Evolutionary conservation across 1,139 yeast species (phyloP).

Genomic region (Taphrina confusa): DNA sequence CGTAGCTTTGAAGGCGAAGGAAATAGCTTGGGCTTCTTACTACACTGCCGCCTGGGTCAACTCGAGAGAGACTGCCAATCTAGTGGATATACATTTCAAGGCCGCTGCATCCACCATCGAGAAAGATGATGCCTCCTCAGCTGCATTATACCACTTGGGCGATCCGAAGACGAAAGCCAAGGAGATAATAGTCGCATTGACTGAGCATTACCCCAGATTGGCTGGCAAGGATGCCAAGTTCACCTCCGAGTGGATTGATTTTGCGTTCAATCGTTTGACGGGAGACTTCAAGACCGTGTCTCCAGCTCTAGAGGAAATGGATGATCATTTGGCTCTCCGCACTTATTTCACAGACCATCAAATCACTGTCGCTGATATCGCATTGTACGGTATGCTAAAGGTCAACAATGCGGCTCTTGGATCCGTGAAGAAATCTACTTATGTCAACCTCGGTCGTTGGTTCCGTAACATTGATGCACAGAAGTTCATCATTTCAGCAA

Average conservation of each 20-base stretch:
- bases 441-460: constrained; percentile 90
- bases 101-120: constrained; percentile 25
- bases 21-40: constrained; percentile 26
- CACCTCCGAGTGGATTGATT: constrained; percentile 64
- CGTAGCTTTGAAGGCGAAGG: constrained; percentile 26
- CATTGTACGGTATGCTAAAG: constrained; percentile 91
- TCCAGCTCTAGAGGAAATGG: constrained; percentile 74
- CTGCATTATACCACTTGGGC: neutral
- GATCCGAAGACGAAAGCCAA: constrained; percentile 1
- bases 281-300: constrained; percentile 88
- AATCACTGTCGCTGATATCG: constrained; percentile 74
- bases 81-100: constrained; percentile 10
- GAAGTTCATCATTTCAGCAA: constrained; percentile 66
- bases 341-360: constrained; percentile 71
- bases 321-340: constrained; percentile 80
- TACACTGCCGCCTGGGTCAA: constrained; percentile 21
- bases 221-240: neutral
- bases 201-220: neutral
- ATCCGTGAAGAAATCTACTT: constrained; percentile 77
- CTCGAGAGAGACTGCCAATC: neutral
- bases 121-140: constrained; percentile 15
- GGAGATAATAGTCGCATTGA: constrained; percentile 8
- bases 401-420: constrained; percentile 93
- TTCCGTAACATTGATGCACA: constrained; percentile 72
- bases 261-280: constrained; percentile 69